Base-by-base conservation (phyloP, 345 rosid genomes). In the Litchi chinensis region DNA sequence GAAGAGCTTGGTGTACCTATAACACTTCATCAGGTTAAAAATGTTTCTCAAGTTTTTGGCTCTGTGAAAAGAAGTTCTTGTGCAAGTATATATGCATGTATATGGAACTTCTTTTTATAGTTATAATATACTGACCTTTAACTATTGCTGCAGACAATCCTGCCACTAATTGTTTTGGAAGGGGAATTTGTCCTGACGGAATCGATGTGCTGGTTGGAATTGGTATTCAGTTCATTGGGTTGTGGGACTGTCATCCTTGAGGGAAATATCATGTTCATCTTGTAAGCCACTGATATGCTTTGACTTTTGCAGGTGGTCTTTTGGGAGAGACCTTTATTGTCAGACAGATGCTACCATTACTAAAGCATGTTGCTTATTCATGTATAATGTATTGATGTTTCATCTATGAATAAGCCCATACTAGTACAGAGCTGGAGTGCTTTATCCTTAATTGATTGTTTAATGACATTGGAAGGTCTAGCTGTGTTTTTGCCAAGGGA, bases 151-250 rank as follows among this genome's bases (percentile, higher is more conserved):
- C 93, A 95, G 98, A 95, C 98, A 63, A 86, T 93, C 79, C 86
- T 92, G 80, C 98, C 98, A 76, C 83, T 95, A 84, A 93, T 95
- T 93, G 90, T 92, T 93, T 95, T 73, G 98, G 98, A 73, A 92
- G 91, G 88, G 98, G 98, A 79, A 90, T 92, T 75, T 83, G 91
- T 77, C 82, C 95, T 73, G 97, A 95, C 82, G 98, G 98, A 85
- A 90, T 93, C 80, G 98, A 95, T 84, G 94, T 81, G 85, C 92
- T 93, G 79, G 90, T 92, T 83, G 90, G 98, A 93, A 92, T 90
- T 85, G 98, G 98, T 95, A 93, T 82, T 75, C 79, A 64, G 75
- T 77, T 85, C 86, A 77, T 84, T 84, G 79, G 77, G 68, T 76
- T 81, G 56, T 73, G 62, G 63, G 81, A 72, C 62, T 83, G 74